Evolutionary conservation across 192 early-diverging fungal genomes (phyloP).

Genomic region (Umbelopsis sp.): DNA sequence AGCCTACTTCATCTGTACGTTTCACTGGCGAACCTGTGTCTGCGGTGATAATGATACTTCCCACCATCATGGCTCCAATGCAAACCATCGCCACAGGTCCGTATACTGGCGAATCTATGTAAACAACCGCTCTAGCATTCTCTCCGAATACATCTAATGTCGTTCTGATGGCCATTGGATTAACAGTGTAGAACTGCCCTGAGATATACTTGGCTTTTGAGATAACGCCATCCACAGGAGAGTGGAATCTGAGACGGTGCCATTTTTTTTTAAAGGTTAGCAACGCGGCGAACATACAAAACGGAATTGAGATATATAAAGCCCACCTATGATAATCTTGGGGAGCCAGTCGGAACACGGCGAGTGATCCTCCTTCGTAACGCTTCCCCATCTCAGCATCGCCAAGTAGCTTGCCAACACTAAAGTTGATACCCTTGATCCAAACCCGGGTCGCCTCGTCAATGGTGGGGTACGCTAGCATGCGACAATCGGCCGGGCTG

Average conservation of each 20-base stretch:
- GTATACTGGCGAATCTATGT: constrained; percentile 64
- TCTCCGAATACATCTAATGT: constrained; percentile 79
- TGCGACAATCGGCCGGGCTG: constrained; percentile 76
- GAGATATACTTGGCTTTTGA: constrained; percentile 52
- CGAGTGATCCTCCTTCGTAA: constrained; percentile 66
- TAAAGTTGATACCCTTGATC: constrained; percentile 82
- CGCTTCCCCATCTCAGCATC: constrained; percentile 48
- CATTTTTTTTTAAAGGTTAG: background rate
- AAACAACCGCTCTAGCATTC: constrained; percentile 69
- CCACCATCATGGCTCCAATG: constrained; percentile 89
- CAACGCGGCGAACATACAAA: no score
- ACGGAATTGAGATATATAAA: no score
- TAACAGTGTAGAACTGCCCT: constrained; percentile 82
- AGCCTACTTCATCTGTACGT: constrained; percentile 79
- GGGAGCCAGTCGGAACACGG: constrained; percentile 78
- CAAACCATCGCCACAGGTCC: constrained; percentile 70
- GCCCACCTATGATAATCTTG: constrained; percentile 80
- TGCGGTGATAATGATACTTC: constrained; percentile 67
- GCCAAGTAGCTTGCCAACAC: constrained; percentile 57
- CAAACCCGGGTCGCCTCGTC: constrained; percentile 68
- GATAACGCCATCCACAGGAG: constrained; percentile 70
- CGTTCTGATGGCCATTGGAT: constrained; percentile 80
- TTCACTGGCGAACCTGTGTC: constrained; percentile 40
- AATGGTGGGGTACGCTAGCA: constrained; percentile 69
- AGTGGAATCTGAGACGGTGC: constrained; percentile 55